These are phyloP conservation scores for Ogataea thermomethanolica DNA, from an alignment of 805 yeast genomes.

Conservation along the genomic window DNA sequence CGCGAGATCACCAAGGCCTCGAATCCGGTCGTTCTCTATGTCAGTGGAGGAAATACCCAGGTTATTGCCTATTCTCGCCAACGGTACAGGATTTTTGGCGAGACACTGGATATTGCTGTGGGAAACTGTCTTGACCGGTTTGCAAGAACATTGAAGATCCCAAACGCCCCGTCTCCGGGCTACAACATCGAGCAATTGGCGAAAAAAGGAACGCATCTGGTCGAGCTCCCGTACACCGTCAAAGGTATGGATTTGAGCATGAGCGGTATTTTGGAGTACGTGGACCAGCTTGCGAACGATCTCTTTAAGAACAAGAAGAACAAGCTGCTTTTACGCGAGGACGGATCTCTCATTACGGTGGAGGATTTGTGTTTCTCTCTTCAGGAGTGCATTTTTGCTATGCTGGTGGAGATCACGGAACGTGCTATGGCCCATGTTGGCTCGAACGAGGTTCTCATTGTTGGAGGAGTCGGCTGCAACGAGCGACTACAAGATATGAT, in stretches of 20 bases:
- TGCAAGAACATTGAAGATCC: constrained; percentile 83
- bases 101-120: constrained; percentile 94
- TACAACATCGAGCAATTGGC: constrained; percentile 96
- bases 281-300: constrained; percentile 78
- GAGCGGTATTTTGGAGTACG: constrained; percentile 89
- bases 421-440: constrained; percentile 98
- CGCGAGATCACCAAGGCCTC: constrained; percentile 95
- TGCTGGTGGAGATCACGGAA: constrained; percentile 97
- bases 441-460: constrained; percentile 83
- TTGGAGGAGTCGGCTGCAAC: constrained; percentile 98
- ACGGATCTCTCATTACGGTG: constrained; percentile 57
- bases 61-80: constrained; percentile 95
- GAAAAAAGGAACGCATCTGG: constrained; percentile 56
- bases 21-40: constrained; percentile 96
- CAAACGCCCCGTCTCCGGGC: constrained; percentile 96
- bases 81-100: constrained; percentile 97
- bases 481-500: constrained; percentile 91
- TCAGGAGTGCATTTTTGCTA: constrained; percentile 89
- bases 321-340: constrained; percentile 37
- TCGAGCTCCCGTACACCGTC: constrained; percentile 89
- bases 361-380: constrained; percentile 91
- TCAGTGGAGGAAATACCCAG: constrained; percentile 98
- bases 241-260: constrained; percentile 98
- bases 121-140: constrained; percentile 96
- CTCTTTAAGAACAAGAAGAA: constrained; percentile 48